A percentile compares a stretch with the other conserved stretches of the same genome.
Conservation (phyloP, 176 grass and related monocot species). For the Oryza australiensis region DNA sequence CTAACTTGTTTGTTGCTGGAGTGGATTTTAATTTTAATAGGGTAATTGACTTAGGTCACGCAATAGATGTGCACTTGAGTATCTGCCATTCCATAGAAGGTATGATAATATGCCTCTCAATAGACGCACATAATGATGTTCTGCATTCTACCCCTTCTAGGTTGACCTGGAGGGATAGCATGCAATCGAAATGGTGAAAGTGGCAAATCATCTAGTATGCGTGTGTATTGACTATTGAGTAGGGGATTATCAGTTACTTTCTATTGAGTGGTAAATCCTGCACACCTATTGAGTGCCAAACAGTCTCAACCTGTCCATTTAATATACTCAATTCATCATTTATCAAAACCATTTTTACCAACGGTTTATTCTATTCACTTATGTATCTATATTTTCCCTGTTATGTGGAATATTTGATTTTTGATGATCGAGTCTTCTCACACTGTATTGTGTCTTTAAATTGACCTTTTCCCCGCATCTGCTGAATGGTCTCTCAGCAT, state of each 20-base stretch:
- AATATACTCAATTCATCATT: neutral
- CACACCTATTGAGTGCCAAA: neutral
- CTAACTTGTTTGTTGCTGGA: neutral
- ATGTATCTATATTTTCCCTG: neutral
- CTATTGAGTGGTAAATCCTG: neutral
- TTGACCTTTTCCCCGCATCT: neutral
- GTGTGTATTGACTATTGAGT: neutral
- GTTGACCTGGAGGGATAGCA: neutral
- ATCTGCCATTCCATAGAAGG: neutral
- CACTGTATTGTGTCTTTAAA: neutral
- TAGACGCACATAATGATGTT: neutral
- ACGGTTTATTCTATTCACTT: neutral
- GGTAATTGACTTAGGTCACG: neutral
- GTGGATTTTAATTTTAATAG: neutral
- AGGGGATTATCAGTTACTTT: neutral
- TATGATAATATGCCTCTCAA: neutral
- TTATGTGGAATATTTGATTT: neutral
- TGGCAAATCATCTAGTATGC: neutral
- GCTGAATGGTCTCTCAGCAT: neutral
- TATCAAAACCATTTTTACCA: neutral
- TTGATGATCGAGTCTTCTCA: neutral
- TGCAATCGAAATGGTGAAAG: neutral
- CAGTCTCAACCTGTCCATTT: neutral
- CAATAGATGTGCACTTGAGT: neutral
- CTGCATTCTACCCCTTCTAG: neutral